Base-by-base conservation (phyloP, 441 rosid genomes). In the Manihot esculenta region DNA sequence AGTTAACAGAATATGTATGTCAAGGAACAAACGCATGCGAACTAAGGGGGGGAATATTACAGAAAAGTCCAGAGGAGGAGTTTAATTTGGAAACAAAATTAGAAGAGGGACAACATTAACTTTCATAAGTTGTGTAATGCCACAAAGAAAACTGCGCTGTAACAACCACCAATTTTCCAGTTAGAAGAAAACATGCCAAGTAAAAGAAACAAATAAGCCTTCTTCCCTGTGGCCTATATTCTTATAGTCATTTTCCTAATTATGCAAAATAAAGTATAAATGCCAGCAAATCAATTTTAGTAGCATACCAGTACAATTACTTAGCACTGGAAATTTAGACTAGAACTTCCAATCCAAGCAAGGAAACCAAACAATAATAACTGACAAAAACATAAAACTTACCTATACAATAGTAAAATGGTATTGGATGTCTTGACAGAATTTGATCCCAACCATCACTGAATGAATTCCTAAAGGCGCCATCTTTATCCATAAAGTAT, bases 401-500 rank as follows among this genome's bases (percentile, higher is more conserved):
- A 92, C 98, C 99, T 42, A 94, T 88, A 83, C 98, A 94, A 62
- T 94, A 94, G 73, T 94, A 94, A 76, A 94, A 94, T 10, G 99
- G 98, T 69, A 94, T 83, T 54, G 98, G 99, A 84, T 94, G 99
- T 72, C 84, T 94, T 9, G 99, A 94, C 73, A 94, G 72, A 61
- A 92, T 86, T 50, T 92, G 97, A 80, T 94, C 99, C 99, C 99
- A 94, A 42, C 92, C 91, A 80, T 89, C 97, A 80, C 89, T 90
- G 78, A 94, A 94, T 47, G 97, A 94, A 73, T 94, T 89, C 55
- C 96, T 87, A 72, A 94, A 92, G 47, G 88, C 84, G 63, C 99
- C 99, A 69, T 92, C 96, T 84, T 90, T 92, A 79, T 94, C 98
- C 96, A 94, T 86, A 58, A 92, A 61, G 74, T 86, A 94, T 47